Conservation (phyloP, 2,329 filamentous ascomycete species). For the Penicillium sp. region DNA sequence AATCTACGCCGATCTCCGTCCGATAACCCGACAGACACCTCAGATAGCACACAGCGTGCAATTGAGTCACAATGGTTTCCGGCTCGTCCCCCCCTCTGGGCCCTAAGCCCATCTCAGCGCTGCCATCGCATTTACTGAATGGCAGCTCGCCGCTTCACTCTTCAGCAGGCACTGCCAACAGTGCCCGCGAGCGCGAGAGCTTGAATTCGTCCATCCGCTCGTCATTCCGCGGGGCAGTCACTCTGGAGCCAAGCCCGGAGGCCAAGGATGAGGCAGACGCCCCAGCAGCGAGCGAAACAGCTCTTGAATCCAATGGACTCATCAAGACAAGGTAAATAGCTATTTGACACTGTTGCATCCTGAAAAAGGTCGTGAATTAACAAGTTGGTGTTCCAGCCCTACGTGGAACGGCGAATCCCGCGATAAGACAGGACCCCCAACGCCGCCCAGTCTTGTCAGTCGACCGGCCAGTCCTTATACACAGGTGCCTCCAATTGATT, state of each 20-base stretch:
- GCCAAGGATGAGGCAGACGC: slow-evolving; percentile 18
- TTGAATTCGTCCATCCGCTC: slow-evolving; percentile 57
- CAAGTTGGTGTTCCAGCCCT: slow-evolving; percentile 18
- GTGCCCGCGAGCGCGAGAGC: slow-evolving; percentile 52
- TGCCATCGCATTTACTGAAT: slow-evolving; percentile 56
- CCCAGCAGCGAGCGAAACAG: slow-evolving; percentile 15
- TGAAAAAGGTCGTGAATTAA: background rate
- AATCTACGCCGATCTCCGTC: background rate
- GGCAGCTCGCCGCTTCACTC: slow-evolving; percentile 51
- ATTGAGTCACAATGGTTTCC: slow-evolving; percentile 10
- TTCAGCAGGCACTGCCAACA: slow-evolving; percentile 22
- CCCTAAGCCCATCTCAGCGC: slow-evolving; percentile 48
- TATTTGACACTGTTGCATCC: background rate
- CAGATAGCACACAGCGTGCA: background rate
- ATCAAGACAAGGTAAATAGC: background rate
- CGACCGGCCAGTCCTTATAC: slow-evolving; percentile 50
- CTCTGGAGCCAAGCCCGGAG: slow-evolving; percentile 25
- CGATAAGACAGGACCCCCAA: slow-evolving; percentile 48
- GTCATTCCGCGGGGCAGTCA: slow-evolving; percentile 45
- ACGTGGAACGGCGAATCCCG: slow-evolving; percentile 48
- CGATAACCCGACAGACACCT: too few species aligned
- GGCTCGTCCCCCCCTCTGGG: slow-evolving; percentile 37
- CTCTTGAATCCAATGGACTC: background rate
- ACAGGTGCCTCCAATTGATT: slow-evolving; percentile 47
- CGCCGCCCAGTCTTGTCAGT: slow-evolving; percentile 50